phyloP scores from a whole-genome alignment of 2,329 filamentous ascomycete species.

The Talaromyces islandicus region DNA sequence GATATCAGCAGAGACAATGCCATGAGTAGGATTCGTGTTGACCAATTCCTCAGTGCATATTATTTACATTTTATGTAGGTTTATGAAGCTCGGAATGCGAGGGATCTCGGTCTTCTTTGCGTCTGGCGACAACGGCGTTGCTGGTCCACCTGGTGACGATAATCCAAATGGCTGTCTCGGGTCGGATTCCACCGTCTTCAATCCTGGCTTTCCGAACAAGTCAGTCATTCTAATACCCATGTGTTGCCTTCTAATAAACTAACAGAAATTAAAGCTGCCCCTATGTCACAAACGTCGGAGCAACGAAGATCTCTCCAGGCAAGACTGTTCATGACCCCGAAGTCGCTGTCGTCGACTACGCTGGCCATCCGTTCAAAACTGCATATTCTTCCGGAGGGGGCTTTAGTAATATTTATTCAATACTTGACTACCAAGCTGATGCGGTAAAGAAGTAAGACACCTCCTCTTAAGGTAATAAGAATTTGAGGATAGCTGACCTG shows the following conservation, averaged over 20 bases:
- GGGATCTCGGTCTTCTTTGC: conserved; percentile 25
- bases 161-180: not conserved
- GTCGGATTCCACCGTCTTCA: not conserved
- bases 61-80: not conserved
- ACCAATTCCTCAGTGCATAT: not conserved
- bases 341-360: not conserved
- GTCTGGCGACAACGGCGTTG: conserved; percentile 22
- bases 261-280: conserved; percentile 35
- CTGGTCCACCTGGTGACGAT: not conserved
- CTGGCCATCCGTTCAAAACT: not conserved
- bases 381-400: conserved; percentile 17
- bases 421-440: conserved; percentile 35
- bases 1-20: conserved; percentile 47
- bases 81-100: conserved; percentile 31
- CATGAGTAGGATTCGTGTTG: conserved; percentile 20
- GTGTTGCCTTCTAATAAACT: not conserved
- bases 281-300: conserved; percentile 45
- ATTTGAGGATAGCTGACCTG: not conserved
- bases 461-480: not conserved
- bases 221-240: not conserved
- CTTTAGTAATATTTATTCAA: conserved; percentile 42
- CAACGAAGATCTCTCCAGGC: not conserved
- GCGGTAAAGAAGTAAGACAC: conserved; percentile 32
- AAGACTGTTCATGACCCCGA: not conserved
- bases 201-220: not conserved